Conservation (phyloP, 129 eudicot species). For the Apium graveolens region DNA sequence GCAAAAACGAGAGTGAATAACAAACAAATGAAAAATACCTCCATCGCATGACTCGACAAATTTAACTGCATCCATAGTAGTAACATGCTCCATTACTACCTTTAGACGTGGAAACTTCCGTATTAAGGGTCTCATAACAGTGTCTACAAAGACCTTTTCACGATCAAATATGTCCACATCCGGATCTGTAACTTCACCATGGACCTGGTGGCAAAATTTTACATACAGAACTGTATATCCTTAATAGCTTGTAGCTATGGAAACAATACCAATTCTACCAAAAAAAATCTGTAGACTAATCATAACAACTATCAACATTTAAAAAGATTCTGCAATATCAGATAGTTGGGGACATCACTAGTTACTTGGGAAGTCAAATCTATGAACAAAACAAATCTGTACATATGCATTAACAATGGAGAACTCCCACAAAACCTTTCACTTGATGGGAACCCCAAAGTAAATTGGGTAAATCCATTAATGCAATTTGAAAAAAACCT, state of each 20-base stretch:
- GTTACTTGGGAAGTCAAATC: background rate
- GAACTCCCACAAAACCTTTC: background rate
- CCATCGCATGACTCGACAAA: constrained; percentile 78
- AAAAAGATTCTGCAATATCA: background rate
- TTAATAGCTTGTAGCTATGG: background rate
- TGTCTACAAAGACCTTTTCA: constrained; percentile 79
- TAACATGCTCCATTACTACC: constrained; percentile 97
- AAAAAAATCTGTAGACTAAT: background rate
- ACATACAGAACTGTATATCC: background rate
- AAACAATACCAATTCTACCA: background rate
- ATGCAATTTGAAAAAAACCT: background rate
- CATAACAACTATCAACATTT: background rate
- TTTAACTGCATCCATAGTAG: constrained; percentile 78
- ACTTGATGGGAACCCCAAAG: background rate
- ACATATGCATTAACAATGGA: background rate
- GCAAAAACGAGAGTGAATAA: background rate
- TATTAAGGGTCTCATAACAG: constrained; percentile 63
- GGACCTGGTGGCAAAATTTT: constrained; percentile 47
- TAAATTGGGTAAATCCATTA: background rate
- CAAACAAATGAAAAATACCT: constrained; percentile 34
- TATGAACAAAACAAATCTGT: background rate
- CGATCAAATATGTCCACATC: constrained; percentile 87
- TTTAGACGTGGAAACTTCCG: constrained; percentile 67
- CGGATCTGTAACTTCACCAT: constrained; percentile 91
- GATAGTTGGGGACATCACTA: background rate